Evolutionary conservation across 192 early-diverging fungal genomes (phyloP), one percentile per base, ranked within the genome.

Genomic region (Coemansia javaensis): DNA sequence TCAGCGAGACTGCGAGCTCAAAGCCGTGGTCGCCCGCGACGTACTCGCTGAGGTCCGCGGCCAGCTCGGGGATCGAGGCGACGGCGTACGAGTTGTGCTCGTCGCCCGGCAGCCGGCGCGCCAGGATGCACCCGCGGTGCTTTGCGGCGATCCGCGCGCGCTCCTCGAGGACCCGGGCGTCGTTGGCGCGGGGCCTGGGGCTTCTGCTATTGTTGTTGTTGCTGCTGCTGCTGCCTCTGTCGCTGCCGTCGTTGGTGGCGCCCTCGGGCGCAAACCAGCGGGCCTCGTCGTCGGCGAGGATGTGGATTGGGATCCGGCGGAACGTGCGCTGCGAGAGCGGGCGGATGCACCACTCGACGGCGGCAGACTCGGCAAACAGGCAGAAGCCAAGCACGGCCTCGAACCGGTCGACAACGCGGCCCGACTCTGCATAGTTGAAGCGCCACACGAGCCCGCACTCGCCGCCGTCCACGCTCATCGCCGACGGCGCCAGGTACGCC

Each of bases 11-110:
- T 0, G 52, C 55, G 9, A 77, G 42, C 44, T 66, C 75, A 45
- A 71, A 77, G 0, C 75, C 75, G 32, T 71, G 67, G 20, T 66
- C 75, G 40, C 40, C 53, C 15, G 41, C 50, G 13, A 71, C 59
- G 25, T 63, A 60, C 33, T 59, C 53, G 10, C 59, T 53, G 34
- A 77, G 23, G 25, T 77, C 75, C 1, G 50, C 49, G 7, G 46
- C 39, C 7, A 56, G 41, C 7, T 27, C 48, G 1, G 70, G 70
- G 20, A 73, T 53, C 3, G 63, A 43, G 33, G 57, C 42, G 7
- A 55, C 40, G 12, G 50, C 41, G n/a, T 62, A 73, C 16, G 23
- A 32, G 28, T 73, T 65, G 47, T 39, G 17, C 21, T 49, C 40
- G 17, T 57, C 53, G 25, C 53, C 32, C 3, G 21, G 24, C 5